Base-by-base conservation (phyloP, 139 green algal species). In the Choricystis sp. region DNA sequence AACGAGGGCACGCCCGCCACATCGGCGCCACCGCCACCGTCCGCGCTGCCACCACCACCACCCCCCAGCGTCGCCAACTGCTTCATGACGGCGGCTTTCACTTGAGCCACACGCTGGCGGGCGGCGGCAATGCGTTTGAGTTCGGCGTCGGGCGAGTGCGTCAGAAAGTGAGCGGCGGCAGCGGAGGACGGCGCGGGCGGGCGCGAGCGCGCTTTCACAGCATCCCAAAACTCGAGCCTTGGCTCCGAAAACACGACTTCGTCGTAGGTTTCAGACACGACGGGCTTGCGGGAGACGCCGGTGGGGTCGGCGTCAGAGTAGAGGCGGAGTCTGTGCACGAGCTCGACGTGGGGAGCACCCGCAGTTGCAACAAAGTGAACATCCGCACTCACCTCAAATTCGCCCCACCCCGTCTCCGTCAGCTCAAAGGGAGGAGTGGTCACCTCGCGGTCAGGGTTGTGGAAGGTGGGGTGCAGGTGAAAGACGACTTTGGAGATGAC, bases 331-430 rank as follows among this genome's bases (percentile, higher is more conserved):
- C 74, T 64, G 67, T 96, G 90, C 49, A 74, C 76, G 9, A 96
- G 62, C 60, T 90, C 78, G 2, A 92, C 26, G 16, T 85, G 74
- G 24, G 71, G 68, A 64, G 91, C 86, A 0, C 61, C 31, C 1
- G 69, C 65, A 55, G 96, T 87, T 2, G 79, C 75, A 1, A 74
- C 65, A 58, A 95, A 92, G 48, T 81, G 67, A 21, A 96, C 29
- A 75, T 70, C 63, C 19, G 89, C 66, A 20, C 62, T 65, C 58
- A 95, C 94, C 58, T 98, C 90, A 71, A 98, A 98, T 77, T 98
- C 92, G 48, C 92, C 92, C 92, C 92, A 98, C 19, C 92, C 92
- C 26, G 67, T 76, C 70, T 98, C 92, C 25, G 77, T 92, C 21
- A 93, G 31, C 72, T 84, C 72, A 49, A 68, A 83, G 14, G 74